Conservation (phyloP, 208 protist species). For the Sergeia podlipaevii region DNA sequence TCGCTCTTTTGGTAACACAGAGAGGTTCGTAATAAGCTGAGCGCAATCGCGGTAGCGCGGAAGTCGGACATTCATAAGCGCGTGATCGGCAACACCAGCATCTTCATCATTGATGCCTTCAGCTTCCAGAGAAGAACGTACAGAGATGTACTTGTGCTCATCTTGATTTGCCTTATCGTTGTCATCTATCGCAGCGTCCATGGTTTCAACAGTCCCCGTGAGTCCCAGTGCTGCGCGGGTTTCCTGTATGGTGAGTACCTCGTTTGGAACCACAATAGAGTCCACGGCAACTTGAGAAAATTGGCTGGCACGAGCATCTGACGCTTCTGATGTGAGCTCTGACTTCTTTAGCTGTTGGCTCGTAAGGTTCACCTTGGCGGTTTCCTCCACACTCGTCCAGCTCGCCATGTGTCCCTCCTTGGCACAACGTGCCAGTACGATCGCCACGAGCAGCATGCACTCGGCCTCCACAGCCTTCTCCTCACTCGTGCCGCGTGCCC, state of each 20-base stretch:
- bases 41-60: constrained; percentile 43
- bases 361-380: neutral
- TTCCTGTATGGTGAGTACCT: constrained; percentile 25
- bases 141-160: neutral
- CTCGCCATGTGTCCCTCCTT: constrained; percentile 20
- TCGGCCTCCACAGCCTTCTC: constrained; percentile 46
- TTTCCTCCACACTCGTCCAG: neutral
- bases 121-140: neutral
- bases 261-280: constrained; percentile 23
- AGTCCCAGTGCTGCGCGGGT: constrained; percentile 17
- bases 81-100: neutral
- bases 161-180: neutral
- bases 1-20: constrained; percentile 49
- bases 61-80: constrained; percentile 7
- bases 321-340: neutral
- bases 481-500: constrained; percentile 40
- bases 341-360: too few species aligned
- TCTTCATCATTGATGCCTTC: constrained; percentile 3
- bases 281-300: constrained; percentile 6
- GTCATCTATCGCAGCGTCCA: constrained; percentile 10
- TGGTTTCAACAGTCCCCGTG: constrained; percentile 23
- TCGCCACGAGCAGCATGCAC: constrained; percentile 29
- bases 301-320: constrained; percentile 7
- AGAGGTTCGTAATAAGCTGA: constrained; percentile 56
- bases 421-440: constrained; percentile 20